A percentile compares a stretch with the other conserved stretches of the same genome.
Evolutionary conservation across 2,329 filamentous ascomycete genomes (phyloP).

Genomic region (Periglandula ipomoeae): DNA sequence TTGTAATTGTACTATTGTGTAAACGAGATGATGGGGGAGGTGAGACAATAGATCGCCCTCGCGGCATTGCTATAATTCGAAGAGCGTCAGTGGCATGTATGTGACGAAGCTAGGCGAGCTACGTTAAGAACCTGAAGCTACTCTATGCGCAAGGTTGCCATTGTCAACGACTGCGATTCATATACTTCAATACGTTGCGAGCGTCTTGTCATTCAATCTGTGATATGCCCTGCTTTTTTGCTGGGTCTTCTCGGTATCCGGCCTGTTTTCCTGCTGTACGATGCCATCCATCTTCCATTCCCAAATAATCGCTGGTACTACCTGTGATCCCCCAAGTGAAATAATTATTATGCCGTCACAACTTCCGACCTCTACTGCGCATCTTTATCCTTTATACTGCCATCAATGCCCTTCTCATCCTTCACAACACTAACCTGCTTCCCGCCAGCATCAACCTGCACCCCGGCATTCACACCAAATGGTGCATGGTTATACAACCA

Average conservation of each 20-base stretch:
- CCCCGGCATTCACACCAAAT: slow-evolving; percentile 11
- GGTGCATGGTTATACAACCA: slow-evolving; percentile 34
- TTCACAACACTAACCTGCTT: slow-evolving; percentile 13
- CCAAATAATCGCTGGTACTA: too few species aligned
- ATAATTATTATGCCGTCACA: too few species aligned
- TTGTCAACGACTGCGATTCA: too few species aligned
- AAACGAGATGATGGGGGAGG: background rate
- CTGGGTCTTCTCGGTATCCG: background rate
- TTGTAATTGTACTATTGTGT: slow-evolving; percentile 52
- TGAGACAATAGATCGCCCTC: background rate
- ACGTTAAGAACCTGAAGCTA: background rate
- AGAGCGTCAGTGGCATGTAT: background rate
- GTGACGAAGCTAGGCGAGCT: background rate
- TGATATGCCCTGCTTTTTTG: background rate
- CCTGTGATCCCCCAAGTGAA: too few species aligned
- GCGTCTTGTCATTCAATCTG: background rate
- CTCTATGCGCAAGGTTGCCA: too few species aligned
- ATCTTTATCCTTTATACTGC: slow-evolving; percentile 4
- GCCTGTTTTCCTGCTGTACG: background rate
- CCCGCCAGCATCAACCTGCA: slow-evolving; percentile 14
- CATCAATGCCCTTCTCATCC: slow-evolving; percentile 15
- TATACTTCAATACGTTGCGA: too few species aligned
- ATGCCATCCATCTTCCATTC: too few species aligned
- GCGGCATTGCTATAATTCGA: background rate
- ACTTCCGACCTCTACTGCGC: too few species aligned